Evolutionary conservation across 2,329 filamentous ascomycete species (phyloP).

Genomic region (Zymoseptoria passerinii): DNA sequence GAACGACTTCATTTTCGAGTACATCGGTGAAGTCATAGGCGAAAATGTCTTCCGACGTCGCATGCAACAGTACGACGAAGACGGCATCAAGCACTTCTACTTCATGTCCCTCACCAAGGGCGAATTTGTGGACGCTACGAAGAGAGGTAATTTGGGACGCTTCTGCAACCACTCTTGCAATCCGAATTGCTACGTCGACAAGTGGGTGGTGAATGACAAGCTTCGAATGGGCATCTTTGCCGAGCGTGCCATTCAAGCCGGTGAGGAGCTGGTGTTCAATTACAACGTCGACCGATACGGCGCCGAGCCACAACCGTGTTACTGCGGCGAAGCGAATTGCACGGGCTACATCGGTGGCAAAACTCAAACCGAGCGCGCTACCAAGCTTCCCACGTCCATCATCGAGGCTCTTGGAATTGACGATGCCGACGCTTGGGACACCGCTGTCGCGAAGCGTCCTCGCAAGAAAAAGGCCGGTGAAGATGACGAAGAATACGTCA

Average conservation of each 20-base stretch:
- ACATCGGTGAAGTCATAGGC: slow-evolving; percentile 96
- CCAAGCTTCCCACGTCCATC: slow-evolving; percentile 78
- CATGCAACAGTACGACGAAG: slow-evolving; percentile 87
- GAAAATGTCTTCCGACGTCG: slow-evolving; percentile 81
- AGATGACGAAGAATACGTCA: slow-evolving; percentile 92
- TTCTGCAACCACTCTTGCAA: slow-evolving; percentile 99
- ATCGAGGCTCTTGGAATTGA: slow-evolving; percentile 96
- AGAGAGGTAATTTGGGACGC: slow-evolving; percentile 87
- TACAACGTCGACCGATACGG: slow-evolving; percentile 99
- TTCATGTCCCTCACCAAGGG: slow-evolving; percentile 98
- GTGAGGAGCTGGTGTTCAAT: slow-evolving; percentile 96
- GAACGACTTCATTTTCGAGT: slow-evolving; percentile 94
- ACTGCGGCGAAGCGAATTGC: slow-evolving; percentile 90
- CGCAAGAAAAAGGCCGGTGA: slow-evolving; percentile 87
- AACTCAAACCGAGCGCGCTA: slow-evolving; percentile 91
- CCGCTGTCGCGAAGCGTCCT: slow-evolving; percentile 76
- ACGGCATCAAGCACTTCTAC: slow-evolving; percentile 98
- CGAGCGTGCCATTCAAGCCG: slow-evolving; percentile 70
- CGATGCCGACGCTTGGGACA: slow-evolving; percentile 86
- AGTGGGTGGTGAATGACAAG: slow-evolving; percentile 97
- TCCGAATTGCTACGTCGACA: slow-evolving; percentile 98
- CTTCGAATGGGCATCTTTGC: slow-evolving; percentile 98
- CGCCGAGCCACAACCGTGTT: slow-evolving; percentile 91
- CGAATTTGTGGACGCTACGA: slow-evolving; percentile 96
- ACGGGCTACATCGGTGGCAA: slow-evolving; percentile 95